Conservation (phyloP, 2,329 filamentous ascomycete genomes). For the Aaosphaeria arxii region DNA sequence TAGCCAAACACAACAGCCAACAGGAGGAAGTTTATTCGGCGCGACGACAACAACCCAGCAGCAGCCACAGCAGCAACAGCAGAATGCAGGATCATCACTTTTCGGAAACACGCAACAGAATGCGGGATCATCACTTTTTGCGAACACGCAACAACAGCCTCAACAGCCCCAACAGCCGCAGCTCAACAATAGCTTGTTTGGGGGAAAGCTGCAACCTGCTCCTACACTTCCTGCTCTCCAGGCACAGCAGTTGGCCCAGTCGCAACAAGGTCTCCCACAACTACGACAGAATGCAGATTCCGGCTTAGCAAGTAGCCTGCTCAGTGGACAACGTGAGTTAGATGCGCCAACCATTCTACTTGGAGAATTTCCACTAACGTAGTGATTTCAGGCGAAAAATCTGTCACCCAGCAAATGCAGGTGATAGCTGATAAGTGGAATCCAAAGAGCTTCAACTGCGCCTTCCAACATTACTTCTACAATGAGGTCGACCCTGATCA, state of each 20-base stretch:
- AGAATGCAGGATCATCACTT: constrained; percentile 19
- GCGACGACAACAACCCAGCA: constrained; percentile 1
- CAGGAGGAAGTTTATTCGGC: constrained; percentile 23
- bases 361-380: neutral
- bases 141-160: constrained; percentile 36
- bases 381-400: constrained; percentile 59
- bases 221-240: constrained; percentile 25
- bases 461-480: constrained; percentile 83
- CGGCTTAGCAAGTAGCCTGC: constrained; percentile 22
- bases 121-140: constrained; percentile 15
- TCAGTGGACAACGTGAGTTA: constrained; percentile 27
- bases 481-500: constrained; percentile 74
- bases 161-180: constrained; percentile 40
- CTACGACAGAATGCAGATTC: constrained; percentile 27
- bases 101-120: constrained; percentile 7
- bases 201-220: constrained; percentile 28
- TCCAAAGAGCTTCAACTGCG: constrained; percentile 63
- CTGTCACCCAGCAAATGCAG: constrained; percentile 70
- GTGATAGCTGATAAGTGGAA: constrained; percentile 73
- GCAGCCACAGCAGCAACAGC: constrained; percentile 27
- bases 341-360: neutral
- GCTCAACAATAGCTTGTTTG: constrained; percentile 40
- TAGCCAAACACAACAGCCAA: constrained; percentile 34
- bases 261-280: constrained; percentile 34
- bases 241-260: constrained; percentile 35